Conservation (phyloP, 2,329 filamentous ascomycete genomes). For the Ilyonectria robusta region DNA sequence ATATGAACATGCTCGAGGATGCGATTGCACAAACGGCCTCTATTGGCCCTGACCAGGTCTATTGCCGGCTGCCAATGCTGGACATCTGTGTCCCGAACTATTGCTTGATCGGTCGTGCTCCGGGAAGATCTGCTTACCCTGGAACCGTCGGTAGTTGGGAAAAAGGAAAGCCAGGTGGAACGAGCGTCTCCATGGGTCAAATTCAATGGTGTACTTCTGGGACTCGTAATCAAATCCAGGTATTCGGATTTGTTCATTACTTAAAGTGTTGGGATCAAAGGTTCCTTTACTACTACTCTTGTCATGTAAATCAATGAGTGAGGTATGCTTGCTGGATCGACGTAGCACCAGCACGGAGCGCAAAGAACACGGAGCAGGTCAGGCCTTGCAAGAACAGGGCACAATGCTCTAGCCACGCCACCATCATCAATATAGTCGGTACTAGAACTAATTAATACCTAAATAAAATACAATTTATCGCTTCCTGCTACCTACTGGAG, state of each 20-base stretch:
- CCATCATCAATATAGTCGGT: too few relatives aligned
- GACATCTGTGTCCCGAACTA: slow-evolving; percentile 6
- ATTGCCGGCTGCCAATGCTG: slow-evolving; percentile 14
- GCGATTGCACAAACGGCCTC: slow-evolving; percentile 12
- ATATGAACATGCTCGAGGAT: slow-evolving; percentile 6
- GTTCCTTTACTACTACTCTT: not conserved
- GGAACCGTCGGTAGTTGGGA: slow-evolving; percentile 6
- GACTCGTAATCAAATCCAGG: not conserved
- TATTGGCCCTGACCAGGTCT: slow-evolving; percentile 21
- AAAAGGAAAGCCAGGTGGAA: not conserved
- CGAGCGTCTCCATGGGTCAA: not conserved
- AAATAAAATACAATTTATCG: too few relatives aligned
- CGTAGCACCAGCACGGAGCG: not conserved
- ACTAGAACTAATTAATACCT: too few relatives aligned
- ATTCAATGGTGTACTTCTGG: not conserved
- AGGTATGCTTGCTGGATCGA: not conserved
- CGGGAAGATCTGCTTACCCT: slow-evolving; percentile 23
- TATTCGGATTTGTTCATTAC: not conserved
- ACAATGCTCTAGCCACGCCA: not conserved
- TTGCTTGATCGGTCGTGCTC: slow-evolving; percentile 13
- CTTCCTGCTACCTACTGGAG: not conserved
- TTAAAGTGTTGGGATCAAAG: not conserved
- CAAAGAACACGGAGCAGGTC: not conserved
- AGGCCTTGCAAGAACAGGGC: not conserved
- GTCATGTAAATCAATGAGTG: not conserved